Evolutionary conservation across 257 asterid species (phyloP), one percentile per base, ranked within the genome.

Genomic region (Catharanthus roseus): DNA sequence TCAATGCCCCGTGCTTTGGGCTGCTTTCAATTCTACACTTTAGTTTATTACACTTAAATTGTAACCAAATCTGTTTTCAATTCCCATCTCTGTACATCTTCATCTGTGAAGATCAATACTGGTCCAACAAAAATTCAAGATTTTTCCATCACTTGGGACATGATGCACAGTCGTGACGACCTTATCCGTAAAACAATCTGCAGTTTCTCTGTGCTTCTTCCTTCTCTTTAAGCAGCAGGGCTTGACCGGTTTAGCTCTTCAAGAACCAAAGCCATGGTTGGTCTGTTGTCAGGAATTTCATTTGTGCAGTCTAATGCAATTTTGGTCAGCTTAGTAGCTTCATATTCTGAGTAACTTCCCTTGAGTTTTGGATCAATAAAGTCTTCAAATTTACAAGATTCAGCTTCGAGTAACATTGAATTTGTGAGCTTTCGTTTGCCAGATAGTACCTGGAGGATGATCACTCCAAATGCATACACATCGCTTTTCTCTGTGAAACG

Each of bases 401-500:
- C 97, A 26, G 97, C 98, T 23, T 96, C 96, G 1, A 55, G 63
- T 60, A 92, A 47, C 13, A 82, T 76, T 1, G 90, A 71, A 39
- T 76, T 63, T 6, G 90, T 76, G 39, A 89, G 90, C 65, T 75
- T 81, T 36, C 80, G 78, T 72, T 80, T 85, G 34, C 99, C 98
- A 0, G 92, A 86, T 19, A 95, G 85, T 15, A 95, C 71, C 72
- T 95, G 99, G 57, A 95, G 88, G 57, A 95, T 87, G 78, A 95
- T 89, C 36, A 95, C 95, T 29, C 99, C 99, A 44, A 80, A 95
- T 10, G 99, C 99, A 47, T 91, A 95, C 19, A 95, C 93, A n/a
- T 91, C 98, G 29, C 97, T 95, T 84, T 88, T 95, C 81, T 89
- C 96, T 0, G 99, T 95, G 77, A 95, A 95, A 3, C 95, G 92